Percentiles rank a stretch among this genome's conserved stretches.
These are phyloP conservation scores for Enterocytospora artemiae DNA, from an alignment of 371 early-diverging fungal species.

Conservation along the genomic window DNA sequence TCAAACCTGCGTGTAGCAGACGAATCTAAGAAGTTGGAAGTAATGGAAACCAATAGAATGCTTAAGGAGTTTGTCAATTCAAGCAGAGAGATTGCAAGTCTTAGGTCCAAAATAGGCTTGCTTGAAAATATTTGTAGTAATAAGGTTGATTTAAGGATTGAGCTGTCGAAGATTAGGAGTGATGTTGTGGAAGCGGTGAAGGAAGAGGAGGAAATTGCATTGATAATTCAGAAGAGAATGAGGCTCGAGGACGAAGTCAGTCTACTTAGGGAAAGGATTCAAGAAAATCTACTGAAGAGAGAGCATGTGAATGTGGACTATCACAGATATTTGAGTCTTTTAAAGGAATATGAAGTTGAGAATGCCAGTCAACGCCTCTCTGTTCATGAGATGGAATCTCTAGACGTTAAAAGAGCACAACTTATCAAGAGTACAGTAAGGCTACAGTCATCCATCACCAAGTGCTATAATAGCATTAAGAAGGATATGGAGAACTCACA, in stretches of 20 bases:
- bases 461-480: conserved; percentile 57
- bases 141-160: conserved; percentile 14
- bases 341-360: conserved; percentile 44
- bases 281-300: conserved; percentile 32
- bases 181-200: conserved; percentile 19
- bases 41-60: too few relatives aligned
- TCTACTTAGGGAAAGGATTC: conserved; percentile 23
- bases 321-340: conserved; percentile 8
- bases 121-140: conserved; percentile 48
- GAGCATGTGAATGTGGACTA: conserved; percentile 45
- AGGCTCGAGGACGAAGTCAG: conserved; percentile 59
- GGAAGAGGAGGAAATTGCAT: conserved; percentile 57
- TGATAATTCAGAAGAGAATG: conserved; percentile 59
- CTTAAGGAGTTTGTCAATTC: too few relatives aligned
- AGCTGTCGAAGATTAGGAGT: conserved; percentile 10
- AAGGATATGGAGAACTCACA: conserved; percentile 61
- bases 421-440: conserved; percentile 24
- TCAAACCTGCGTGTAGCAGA: not conserved
- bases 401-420: conserved; percentile 33
- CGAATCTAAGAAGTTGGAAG: too few relatives aligned
- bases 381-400: conserved; percentile 29
- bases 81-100: conserved; percentile 68
- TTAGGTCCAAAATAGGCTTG: conserved; percentile 69
- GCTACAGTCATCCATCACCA: conserved; percentile 13
- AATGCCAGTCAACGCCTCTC: conserved; percentile 47